These are phyloP conservation scores for Clarireedia homoeocarpa DNA, from an alignment of 2,329 filamentous ascomycete genomes.

Conservation along the genomic window DNA sequence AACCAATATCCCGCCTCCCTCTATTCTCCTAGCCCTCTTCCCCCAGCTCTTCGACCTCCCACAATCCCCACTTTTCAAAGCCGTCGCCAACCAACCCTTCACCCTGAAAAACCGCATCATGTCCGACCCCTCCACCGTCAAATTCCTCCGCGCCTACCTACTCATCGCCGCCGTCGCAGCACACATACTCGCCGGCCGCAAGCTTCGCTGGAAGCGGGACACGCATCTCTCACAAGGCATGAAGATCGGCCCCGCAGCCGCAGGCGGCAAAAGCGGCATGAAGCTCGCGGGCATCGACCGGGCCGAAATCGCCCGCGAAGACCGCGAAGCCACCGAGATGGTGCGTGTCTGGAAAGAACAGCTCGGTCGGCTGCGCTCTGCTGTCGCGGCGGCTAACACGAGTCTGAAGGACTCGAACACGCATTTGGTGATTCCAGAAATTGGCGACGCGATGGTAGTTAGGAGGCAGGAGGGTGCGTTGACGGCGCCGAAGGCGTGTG, in stretches of 20 bases:
- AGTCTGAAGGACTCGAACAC: slow-evolving; percentile 22
- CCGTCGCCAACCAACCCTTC: slow-evolving; percentile 49
- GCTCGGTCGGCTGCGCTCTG: slow-evolving; percentile 65
- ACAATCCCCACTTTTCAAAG: slow-evolving; percentile 56
- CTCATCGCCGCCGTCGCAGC: slow-evolving; percentile 59
- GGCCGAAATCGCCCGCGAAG: slow-evolving; percentile 72
- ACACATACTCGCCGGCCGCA: slow-evolving; percentile 78
- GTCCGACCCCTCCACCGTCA: slow-evolving; percentile 50
- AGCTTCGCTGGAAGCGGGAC: slow-evolving; percentile 85
- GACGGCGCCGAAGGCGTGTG: slow-evolving; percentile 66
- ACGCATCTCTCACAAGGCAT: slow-evolving; percentile 77
- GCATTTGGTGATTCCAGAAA: slow-evolving; percentile 53
- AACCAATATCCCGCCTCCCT: slow-evolving; percentile 83
- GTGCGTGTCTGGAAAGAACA: slow-evolving; percentile 67
- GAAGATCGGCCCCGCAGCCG: slow-evolving; percentile 66
- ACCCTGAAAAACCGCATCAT: slow-evolving; percentile 56
- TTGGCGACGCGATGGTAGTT: slow-evolving; percentile 61
- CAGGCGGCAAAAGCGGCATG: slow-evolving; percentile 77
- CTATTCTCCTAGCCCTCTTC: slow-evolving; percentile 71
- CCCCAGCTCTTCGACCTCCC: slow-evolving; percentile 61
- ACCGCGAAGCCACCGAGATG: slow-evolving; percentile 75
- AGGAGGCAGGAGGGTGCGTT: slow-evolving; percentile 65
- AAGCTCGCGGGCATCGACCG: slow-evolving; percentile 84
- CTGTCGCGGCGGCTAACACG: slow-evolving; percentile 58
- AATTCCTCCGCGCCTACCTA: slow-evolving; percentile 59